Conservation (phyloP, 192 early-diverging fungal genomes). For the Spizellomyces punctatus region DNA sequence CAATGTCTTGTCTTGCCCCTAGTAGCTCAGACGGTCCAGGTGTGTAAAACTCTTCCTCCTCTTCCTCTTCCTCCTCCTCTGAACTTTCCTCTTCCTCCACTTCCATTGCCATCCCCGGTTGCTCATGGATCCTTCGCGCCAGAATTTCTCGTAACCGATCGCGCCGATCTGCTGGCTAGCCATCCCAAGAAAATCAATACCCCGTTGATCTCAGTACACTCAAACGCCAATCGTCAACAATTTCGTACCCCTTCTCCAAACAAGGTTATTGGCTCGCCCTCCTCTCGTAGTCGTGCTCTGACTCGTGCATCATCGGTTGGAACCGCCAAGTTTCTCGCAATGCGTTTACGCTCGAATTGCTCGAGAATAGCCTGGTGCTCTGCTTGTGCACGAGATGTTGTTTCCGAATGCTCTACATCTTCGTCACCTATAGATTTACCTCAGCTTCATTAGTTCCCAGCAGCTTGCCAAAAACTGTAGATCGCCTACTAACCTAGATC, state of each 20-base stretch:
- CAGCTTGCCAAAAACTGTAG: not conserved
- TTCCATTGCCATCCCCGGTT: conserved; percentile 36
- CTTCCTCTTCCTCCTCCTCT: conserved; percentile 61
- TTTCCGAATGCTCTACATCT: conserved; percentile 48
- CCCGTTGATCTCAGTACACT: not conserved
- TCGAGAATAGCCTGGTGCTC: conserved; percentile 55
- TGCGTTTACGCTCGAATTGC: conserved; percentile 62
- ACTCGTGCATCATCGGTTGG: conserved; percentile 90
- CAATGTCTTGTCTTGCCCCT: conserved; percentile 70
- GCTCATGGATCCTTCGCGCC: conserved; percentile 53
- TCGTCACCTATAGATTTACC: conserved; percentile 31
- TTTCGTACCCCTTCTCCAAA: conserved; percentile 89
- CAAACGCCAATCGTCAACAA: not conserved
- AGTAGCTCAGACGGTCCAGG: conserved; percentile 72
- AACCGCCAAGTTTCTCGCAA: conserved; percentile 78
- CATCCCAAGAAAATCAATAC: not conserved
- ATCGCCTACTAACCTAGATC: conserved; percentile 38
- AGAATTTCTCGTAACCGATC: conserved; percentile 78
- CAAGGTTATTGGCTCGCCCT: conserved; percentile 84
- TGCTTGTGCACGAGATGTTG: conserved; percentile 23
- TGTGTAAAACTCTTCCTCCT: conserved; percentile 64
- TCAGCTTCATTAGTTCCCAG: not conserved
- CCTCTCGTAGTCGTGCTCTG: conserved; percentile 69
- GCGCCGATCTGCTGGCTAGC: conserved; percentile 74
- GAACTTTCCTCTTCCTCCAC: conserved; percentile 55